Evolutionary conservation across 2,329 filamentous ascomycete species (phyloP).

Genomic region (Graphilbum ipis-grandicollis): DNA sequence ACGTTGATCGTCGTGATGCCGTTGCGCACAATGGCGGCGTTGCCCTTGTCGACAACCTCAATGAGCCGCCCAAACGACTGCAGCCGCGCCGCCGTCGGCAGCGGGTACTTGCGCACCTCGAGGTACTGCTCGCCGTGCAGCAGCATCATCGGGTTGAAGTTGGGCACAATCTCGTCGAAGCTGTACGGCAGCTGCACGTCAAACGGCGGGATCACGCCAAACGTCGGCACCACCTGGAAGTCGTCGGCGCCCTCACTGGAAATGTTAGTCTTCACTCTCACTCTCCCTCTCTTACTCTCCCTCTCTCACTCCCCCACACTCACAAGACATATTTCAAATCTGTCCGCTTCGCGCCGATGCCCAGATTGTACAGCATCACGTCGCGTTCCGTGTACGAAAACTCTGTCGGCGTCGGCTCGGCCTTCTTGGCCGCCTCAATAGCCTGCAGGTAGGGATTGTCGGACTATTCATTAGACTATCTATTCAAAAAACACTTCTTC

Average conservation of each 20-base stretch:
- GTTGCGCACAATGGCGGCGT: constrained; percentile 65
- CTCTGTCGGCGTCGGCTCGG: constrained; percentile 52
- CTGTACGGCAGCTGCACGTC: constrained; percentile 65
- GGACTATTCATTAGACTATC: constrained; percentile 24
- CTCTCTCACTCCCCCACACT: constrained; percentile 9
- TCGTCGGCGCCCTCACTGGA: constrained; percentile 61
- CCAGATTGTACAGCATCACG: constrained; percentile 87
- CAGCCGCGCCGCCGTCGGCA: constrained; percentile 68
- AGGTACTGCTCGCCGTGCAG: constrained; percentile 98
- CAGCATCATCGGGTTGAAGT: constrained; percentile 97
- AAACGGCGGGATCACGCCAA: constrained; percentile 89
- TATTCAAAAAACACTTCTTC: too few species aligned
- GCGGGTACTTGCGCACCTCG: constrained; percentile 79
- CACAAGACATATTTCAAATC: constrained; percentile 73
- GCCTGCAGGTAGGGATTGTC: constrained; percentile 38
- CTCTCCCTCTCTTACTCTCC: neutral
- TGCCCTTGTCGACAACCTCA: constrained; percentile 93
- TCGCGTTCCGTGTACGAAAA: constrained; percentile 79
- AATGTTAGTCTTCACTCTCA: neutral
- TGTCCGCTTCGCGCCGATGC: constrained; percentile 76
- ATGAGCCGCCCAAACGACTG: constrained; percentile 64
- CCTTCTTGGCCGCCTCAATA: constrained; percentile 60
- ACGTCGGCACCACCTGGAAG: constrained; percentile 92
- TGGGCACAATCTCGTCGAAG: constrained; percentile 71
- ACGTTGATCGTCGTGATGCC: constrained; percentile 73